Conservation (phyloP, 805 yeast species). For the Starmerella vitae region DNA sequence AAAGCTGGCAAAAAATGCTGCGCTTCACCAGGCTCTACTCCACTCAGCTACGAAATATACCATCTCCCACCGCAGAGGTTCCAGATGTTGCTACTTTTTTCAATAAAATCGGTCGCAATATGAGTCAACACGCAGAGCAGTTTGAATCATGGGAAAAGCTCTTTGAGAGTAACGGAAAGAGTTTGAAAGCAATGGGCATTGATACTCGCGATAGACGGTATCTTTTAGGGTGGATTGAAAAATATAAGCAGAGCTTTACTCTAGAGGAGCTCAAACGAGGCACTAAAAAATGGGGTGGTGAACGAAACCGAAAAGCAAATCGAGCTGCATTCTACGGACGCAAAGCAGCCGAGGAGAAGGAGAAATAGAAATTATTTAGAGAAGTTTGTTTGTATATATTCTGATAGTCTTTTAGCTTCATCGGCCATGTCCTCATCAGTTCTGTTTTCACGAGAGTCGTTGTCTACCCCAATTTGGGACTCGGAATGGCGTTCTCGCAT, state of each 20-base stretch:
- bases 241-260: slow-evolving; percentile 43
- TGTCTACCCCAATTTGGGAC: slow-evolving; percentile 28
- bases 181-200: slow-evolving; percentile 63
- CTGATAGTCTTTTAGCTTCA: slow-evolving; percentile 48
- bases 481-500: slow-evolving; percentile 24
- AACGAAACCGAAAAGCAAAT: slow-evolving; percentile 57
- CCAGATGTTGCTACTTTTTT: slow-evolving; percentile 68
- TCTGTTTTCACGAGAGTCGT: slow-evolving; percentile 45
- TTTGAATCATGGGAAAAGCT: slow-evolving; percentile 66
- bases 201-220: slow-evolving; percentile 54
- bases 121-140: slow-evolving; percentile 49
- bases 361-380: neutral
- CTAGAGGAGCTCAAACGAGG: slow-evolving; percentile 47
- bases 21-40: neutral
- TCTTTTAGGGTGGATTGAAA: slow-evolving; percentile 59
- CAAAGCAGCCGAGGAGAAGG: slow-evolving; percentile 22
- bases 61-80: slow-evolving; percentile 35
- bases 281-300: slow-evolving; percentile 78
- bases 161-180: slow-evolving; percentile 40
- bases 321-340: slow-evolving; percentile 35
- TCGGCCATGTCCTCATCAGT: slow-evolving; percentile 48
- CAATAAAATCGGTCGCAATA: slow-evolving; percentile 62
- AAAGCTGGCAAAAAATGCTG: neutral
- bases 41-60: neutral
- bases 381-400: slow-evolving; percentile 10